Percentiles rank a stretch among this genome's conserved stretches.
Evolutionary conservation across 2,329 filamentous ascomycete genomes (phyloP).

Genomic region (Claviceps capensis): DNA sequence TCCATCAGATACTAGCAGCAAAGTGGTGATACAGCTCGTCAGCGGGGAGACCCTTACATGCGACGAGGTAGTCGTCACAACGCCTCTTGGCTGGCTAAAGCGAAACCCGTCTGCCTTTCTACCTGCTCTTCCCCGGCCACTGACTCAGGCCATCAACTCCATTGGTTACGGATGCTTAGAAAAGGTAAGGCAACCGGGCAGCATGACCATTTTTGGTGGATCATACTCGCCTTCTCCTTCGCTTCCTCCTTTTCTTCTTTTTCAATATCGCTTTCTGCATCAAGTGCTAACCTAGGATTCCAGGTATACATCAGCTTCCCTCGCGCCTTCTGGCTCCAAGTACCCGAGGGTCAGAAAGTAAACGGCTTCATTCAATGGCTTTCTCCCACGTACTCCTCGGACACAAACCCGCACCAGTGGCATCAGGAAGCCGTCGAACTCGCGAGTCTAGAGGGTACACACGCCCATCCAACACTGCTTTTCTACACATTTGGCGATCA

Average conservation of each 20-base stretch:
- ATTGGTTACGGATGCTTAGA: slow-evolving; percentile 60
- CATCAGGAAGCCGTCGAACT: slow-evolving; percentile 68
- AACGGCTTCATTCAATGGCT: slow-evolving; percentile 68
- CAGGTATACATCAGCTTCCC: slow-evolving; percentile 56
- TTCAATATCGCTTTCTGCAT: background rate
- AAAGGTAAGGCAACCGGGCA: slow-evolving; percentile 32
- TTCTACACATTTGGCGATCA: slow-evolving; percentile 66
- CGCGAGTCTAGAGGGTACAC: slow-evolving; percentile 43
- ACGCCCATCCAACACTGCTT: slow-evolving; percentile 65
- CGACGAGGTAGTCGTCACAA: slow-evolving; percentile 55
- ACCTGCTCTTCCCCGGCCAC: slow-evolving; percentile 41
- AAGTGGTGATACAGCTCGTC: slow-evolving; percentile 28
- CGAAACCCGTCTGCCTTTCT: slow-evolving; percentile 43
- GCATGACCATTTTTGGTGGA: background rate
- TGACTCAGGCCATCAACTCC: slow-evolving; percentile 47
- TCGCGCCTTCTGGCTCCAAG: slow-evolving; percentile 54
- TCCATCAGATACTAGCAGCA: slow-evolving; percentile 13
- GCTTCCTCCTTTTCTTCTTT: background rate
- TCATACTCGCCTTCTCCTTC: background rate
- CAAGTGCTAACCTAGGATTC: background rate
- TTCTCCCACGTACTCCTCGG: slow-evolving; percentile 49
- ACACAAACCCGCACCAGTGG: slow-evolving; percentile 52
- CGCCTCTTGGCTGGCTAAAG: slow-evolving; percentile 57
- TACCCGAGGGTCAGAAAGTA: slow-evolving; percentile 22
- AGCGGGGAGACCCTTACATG: slow-evolving; percentile 36